Conservation (phyloP, 345 rosid species). For the Acer negundo region DNA sequence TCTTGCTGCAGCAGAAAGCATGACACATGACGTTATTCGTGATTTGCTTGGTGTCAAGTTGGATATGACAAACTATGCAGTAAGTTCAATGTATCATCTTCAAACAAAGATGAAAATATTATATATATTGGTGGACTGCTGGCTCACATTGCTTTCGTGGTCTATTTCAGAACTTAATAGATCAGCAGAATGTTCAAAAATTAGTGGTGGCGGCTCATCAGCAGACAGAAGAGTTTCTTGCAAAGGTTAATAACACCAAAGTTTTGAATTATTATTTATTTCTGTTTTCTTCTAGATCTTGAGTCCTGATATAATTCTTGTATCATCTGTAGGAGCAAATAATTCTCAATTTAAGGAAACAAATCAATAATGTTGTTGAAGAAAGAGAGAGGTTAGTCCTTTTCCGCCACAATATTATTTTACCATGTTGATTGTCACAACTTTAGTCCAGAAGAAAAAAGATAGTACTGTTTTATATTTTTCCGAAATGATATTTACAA, state of each 20-base stretch:
- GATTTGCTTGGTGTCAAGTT: slow-evolving; percentile 88
- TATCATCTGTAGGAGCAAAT: slow-evolving; percentile 59
- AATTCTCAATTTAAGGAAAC: slow-evolving; percentile 53
- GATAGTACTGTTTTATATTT: too few relatives aligned
- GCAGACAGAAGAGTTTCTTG: slow-evolving; percentile 63
- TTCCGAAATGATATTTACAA: too few relatives aligned
- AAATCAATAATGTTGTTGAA: slow-evolving; percentile 52
- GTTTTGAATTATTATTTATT: slow-evolving; percentile 4
- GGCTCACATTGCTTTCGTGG: slow-evolving; percentile 13
- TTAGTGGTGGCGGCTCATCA: slow-evolving; percentile 69
- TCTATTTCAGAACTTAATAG: slow-evolving; percentile 67
- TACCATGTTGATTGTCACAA: too few relatives aligned
- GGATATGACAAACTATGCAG: slow-evolving; percentile 88
- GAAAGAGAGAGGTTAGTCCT: slow-evolving; percentile 73
- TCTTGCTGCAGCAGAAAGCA: slow-evolving; percentile 92
- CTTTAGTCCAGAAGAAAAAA: too few relatives aligned
- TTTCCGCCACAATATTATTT: neutral
- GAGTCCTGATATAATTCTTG: slow-evolving; percentile 3
- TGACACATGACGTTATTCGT: slow-evolving; percentile 94
- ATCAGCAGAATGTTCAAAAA: slow-evolving; percentile 69
- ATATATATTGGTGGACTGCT: slow-evolving; percentile 15
- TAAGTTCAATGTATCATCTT: slow-evolving; percentile 38
- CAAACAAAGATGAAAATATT: neutral
- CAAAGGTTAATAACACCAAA: slow-evolving; percentile 50
- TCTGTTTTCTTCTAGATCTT: neutral